Evolutionary conservation across 805 yeast genomes (phyloP).

Genomic region (Wickerhamomyces chaumierensis): DNA sequence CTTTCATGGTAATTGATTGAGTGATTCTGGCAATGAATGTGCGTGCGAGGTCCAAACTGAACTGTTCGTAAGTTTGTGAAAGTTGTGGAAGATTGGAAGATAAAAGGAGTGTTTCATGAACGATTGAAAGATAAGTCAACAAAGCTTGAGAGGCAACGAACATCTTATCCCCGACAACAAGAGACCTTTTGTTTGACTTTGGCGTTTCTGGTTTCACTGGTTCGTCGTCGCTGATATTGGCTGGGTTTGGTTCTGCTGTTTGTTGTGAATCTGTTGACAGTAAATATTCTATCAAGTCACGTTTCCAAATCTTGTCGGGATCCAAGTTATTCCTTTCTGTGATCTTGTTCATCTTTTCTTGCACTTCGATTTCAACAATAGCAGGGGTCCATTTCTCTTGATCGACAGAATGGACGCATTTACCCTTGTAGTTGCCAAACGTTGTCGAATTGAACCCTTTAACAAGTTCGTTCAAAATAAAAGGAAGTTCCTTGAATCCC

Average conservation of each 20-base stretch:
- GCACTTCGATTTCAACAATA: slow-evolving; percentile 37
- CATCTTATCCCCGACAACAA: slow-evolving; percentile 41
- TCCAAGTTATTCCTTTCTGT: slow-evolving; percentile 35
- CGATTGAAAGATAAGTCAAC: slow-evolving; percentile 24
- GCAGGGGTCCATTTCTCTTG: slow-evolving; percentile 75
- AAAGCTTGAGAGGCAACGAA: slow-evolving; percentile 48
- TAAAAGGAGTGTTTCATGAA: slow-evolving; percentile 46
- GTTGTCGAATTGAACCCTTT: slow-evolving; percentile 44
- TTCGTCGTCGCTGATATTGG: background rate
- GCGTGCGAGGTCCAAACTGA: slow-evolving; percentile 33
- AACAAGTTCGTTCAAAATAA: slow-evolving; percentile 55
- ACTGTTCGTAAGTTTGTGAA: slow-evolving; percentile 27
- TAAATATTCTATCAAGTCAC: slow-evolving; percentile 7
- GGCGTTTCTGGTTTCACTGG: slow-evolving; percentile 2
- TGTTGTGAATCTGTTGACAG: no score
- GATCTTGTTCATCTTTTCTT: slow-evolving; percentile 38
- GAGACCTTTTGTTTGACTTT: slow-evolving; percentile 26
- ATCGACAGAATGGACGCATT: slow-evolving; percentile 40
- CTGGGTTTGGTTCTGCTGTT: no score
- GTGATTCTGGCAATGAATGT: slow-evolving; percentile 36
- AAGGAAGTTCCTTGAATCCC: slow-evolving; percentile 46
- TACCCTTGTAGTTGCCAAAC: slow-evolving; percentile 39
- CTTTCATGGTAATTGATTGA: background rate
- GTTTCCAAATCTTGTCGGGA: slow-evolving; percentile 36
- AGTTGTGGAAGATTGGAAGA: slow-evolving; percentile 43